Percentiles rank a stretch among this genome's conserved stretches.
phyloP scores from a whole-genome alignment of 2,329 filamentous ascomycete species.

The Neurospora sp. region DNA sequence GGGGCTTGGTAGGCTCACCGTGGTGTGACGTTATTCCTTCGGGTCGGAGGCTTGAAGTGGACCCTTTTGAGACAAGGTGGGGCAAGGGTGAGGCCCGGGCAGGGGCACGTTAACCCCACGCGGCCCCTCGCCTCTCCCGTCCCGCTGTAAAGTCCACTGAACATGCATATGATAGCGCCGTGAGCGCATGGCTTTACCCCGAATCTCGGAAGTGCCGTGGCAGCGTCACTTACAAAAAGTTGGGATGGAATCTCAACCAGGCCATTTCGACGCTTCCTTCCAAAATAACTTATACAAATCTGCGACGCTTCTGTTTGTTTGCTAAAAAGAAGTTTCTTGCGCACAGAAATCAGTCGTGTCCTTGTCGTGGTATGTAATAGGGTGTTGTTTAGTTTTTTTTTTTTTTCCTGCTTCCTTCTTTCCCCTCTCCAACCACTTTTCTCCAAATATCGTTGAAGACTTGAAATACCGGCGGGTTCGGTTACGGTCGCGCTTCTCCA shows the following conservation, averaged over 20 bases:
- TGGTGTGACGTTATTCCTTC: not conserved
- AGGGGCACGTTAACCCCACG: not conserved
- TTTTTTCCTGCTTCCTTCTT: not conserved
- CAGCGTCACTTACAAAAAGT: not conserved
- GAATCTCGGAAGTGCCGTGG: not conserved
- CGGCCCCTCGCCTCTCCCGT: not conserved
- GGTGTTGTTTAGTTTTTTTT: not conserved
- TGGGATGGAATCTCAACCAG: not conserved
- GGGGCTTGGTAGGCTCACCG: not conserved
- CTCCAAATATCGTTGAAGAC: not conserved
- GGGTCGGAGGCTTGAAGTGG: not conserved
- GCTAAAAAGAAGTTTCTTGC: not conserved
- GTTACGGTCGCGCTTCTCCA: not conserved
- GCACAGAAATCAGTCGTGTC: not conserved
- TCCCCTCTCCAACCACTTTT: not conserved
- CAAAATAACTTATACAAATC: not conserved
- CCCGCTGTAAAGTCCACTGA: not conserved
- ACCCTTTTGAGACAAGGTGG: not conserved
- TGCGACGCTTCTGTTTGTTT: not conserved
- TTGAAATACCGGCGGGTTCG: not conserved
- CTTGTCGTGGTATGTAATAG: not conserved
- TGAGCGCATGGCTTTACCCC: not conserved
- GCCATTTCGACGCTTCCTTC: not conserved
- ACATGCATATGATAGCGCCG: not conserved
- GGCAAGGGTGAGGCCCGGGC: not conserved